Evolutionary conservation across 352 stramenopile genomes (phyloP).

Genomic region (Peronospora tabacina): DNA sequence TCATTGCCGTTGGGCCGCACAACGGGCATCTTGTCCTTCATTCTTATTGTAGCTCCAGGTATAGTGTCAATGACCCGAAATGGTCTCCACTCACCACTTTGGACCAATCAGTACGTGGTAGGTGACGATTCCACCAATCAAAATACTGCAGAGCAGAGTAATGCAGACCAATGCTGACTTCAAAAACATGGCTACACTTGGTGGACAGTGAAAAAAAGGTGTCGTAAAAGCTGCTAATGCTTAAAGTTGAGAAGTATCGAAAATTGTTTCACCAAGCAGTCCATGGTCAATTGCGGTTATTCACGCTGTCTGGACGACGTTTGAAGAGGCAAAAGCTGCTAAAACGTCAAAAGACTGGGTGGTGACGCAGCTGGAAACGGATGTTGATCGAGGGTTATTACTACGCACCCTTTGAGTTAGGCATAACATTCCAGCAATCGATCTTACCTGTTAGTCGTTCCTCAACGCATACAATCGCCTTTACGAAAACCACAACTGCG

Average conservation of each 20-base stretch:
- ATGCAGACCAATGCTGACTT: conserved; percentile 11
- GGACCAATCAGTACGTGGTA: conserved; percentile 15
- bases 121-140: conserved; percentile 24
- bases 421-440: no score
- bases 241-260: conserved; percentile 30
- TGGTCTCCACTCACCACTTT: conserved; percentile 29
- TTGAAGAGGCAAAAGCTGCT: conserved; percentile 15
- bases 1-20: conserved; percentile 21
- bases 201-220: conserved; percentile 12
- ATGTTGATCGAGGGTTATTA: conserved; percentile 70
- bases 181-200: conserved; percentile 23
- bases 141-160: background rate
- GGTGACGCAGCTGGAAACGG: no score
- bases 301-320: conserved; percentile 50
- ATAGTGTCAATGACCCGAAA: conserved; percentile 5
- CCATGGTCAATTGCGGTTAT: conserved; percentile 54
- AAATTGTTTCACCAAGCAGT: conserved; percentile 66
- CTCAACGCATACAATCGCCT: no score
- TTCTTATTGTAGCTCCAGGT: conserved; percentile 17
- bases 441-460: no score
- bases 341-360: conserved; percentile 35
- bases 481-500: no score
- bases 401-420: no score
- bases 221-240: conserved; percentile 49
- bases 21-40: conserved; percentile 24